A percentile compares a stretch with the other conserved stretches of the same genome.
These are phyloP conservation scores for Juncus inflexus DNA, from an alignment of 176 grass and related monocot genomes.

Conservation along the genomic window DNA sequence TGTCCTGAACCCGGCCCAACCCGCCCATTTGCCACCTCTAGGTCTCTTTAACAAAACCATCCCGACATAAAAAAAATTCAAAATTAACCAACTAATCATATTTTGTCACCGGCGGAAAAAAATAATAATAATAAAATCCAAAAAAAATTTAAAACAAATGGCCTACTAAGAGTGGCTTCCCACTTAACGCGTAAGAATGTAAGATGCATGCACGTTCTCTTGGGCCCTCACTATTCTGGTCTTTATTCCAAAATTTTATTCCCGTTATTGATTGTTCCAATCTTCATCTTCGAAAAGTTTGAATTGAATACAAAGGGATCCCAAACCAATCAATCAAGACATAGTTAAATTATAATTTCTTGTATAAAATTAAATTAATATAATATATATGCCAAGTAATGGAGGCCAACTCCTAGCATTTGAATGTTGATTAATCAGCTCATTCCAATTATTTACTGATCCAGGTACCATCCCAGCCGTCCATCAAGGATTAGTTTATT, in stretches of 20 bases:
- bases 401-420: constrained; percentile 35
- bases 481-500: constrained; percentile 24
- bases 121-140: background rate
- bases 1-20: too few species aligned
- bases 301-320: constrained; percentile 12
- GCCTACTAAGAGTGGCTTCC: constrained; percentile 34
- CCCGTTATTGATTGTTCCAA: constrained; percentile 9
- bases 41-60: background rate
- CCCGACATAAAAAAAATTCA: too few species aligned
- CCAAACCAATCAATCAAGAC: constrained; percentile 16
- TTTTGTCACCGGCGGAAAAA: constrained; percentile 8
- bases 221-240: constrained; percentile 26
- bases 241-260: constrained; percentile 1
- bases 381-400: constrained; percentile 19
- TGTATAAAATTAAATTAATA: background rate
- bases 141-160: background rate
- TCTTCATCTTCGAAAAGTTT: background rate
- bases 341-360: background rate
- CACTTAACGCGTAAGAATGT: constrained; percentile 47
- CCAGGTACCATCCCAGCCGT: constrained; percentile 22
- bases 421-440: constrained; percentile 7
- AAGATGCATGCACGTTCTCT: constrained; percentile 41
- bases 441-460: background rate
- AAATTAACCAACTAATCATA: background rate
- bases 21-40: too few species aligned